Conservation (phyloP, 805 yeast genomes). For the Metschnikowia drakensbergensis region DNA sequence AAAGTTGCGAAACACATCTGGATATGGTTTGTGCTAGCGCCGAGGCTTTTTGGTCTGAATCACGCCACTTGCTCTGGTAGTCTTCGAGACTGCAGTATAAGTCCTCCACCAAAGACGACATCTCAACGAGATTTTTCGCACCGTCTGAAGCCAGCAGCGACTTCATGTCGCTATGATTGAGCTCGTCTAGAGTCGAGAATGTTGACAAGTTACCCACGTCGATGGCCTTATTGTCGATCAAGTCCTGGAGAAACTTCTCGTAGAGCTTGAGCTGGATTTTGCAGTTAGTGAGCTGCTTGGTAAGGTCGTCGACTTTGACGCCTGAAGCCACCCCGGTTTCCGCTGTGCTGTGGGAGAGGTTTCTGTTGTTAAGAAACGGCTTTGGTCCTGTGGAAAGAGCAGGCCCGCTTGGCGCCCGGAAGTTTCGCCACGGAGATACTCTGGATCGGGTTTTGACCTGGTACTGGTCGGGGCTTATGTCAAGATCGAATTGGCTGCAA, state of each 20-base stretch:
- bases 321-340: slow-evolving; percentile 7
- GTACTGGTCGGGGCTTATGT: slow-evolving; percentile 17
- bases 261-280: slow-evolving; percentile 37
- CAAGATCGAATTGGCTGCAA: slow-evolving; percentile 17
- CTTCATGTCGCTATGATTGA: slow-evolving; percentile 13
- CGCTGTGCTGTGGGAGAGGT: slow-evolving; percentile 7
- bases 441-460: slow-evolving; percentile 4
- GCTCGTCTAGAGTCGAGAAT: slow-evolving; percentile 13
- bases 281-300: slow-evolving; percentile 30
- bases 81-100: slow-evolving; percentile 33
- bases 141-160: background rate
- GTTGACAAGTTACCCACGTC: slow-evolving; percentile 21
- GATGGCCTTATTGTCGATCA: slow-evolving; percentile 23
- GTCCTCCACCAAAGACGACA: slow-evolving; percentile 36
- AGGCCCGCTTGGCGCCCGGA: background rate
- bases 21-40: slow-evolving; percentile 6
- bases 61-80: slow-evolving; percentile 30
- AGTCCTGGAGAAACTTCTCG: slow-evolving; percentile 37
- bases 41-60: slow-evolving; percentile 15
- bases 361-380: slow-evolving; percentile 7
- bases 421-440: slow-evolving; percentile 11
- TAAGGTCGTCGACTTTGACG: slow-evolving; percentile 15
- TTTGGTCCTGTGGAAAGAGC: slow-evolving; percentile 9
- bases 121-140: slow-evolving; percentile 30
- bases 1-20: slow-evolving; percentile 19